Base-by-base conservation (phyloP, 2,329 filamentous ascomycete species). In the Clarireedia monteithiana region DNA sequence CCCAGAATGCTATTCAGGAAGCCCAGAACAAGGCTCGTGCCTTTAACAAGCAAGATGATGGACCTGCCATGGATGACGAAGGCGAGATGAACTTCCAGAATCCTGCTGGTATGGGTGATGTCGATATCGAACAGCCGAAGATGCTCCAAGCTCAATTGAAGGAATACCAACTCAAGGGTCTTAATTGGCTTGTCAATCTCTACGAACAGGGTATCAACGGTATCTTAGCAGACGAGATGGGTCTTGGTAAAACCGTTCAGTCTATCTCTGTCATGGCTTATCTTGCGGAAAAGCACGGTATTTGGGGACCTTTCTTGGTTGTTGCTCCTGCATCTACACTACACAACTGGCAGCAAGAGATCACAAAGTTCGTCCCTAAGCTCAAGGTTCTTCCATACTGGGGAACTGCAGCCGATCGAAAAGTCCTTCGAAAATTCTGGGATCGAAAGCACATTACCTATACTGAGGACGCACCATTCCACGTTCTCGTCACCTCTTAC, bases 81-180 rank as follows among this genome's bases (percentile, higher is more conserved):
- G 92, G 91, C 65, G 94, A 99, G 74, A 89, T 99, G 88, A 99
- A 99, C 75, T 99, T 99, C 78, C 94, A 99, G 74, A 97, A 99
- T 70, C 94, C 94, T 0, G 94, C 91, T 4, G 94, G 92, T 67
- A 80, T 99, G 65, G 92, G 92, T 65, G 91, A 94, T 65, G 90
- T 96, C 63, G 89, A 96, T 67, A 90, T 99, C 56, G 86, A 91
- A 60, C 94, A 99, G 70, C 94, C 94, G 7, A 95, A 91, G 73
- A 84, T 97, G 74, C 82, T 99, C 67, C 91, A 89, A 61, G 89
- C 91, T 51, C 89, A 95, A 69, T 83, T 99, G 68, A 99, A 99
- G 71, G 94, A 99, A 71, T 99, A 99, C 74, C 94, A 99, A 75
- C 78, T 99, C 70, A 99, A 99, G 77, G 94, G 94, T 74, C 88